Conservation (phyloP, 305 asterid genomes). For the Ajuga reptans region DNA sequence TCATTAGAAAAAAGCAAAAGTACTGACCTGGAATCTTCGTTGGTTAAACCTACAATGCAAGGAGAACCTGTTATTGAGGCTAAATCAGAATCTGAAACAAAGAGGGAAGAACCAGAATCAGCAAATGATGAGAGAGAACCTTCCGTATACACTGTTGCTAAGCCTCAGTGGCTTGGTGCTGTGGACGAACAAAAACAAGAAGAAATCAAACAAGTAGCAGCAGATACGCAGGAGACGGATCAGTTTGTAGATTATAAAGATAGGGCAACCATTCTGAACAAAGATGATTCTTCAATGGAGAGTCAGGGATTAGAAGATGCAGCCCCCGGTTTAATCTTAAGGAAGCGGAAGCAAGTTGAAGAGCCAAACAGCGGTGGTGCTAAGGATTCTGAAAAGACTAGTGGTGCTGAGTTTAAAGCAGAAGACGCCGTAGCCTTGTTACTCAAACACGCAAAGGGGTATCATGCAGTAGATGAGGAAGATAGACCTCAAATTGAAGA, state of each 20-base stretch:
- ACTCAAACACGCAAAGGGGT: conserved; percentile 65
- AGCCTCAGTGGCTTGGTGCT: conserved; percentile 99
- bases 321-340: conserved; percentile 83
- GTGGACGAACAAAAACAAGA: conserved; percentile 45
- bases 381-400: conserved; percentile 37
- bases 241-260: conserved; percentile 82
- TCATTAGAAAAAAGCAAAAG: conserved; percentile 24
- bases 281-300: conserved; percentile 27
- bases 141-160: conserved; percentile 36
- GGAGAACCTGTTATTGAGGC: conserved; percentile 26
- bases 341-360: conserved; percentile 71
- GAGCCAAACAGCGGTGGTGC: conserved; percentile 30
- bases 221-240: conserved; percentile 45
- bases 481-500: conserved; percentile 26
- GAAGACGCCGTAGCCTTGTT: conserved; percentile 87
- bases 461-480: conserved; percentile 40
- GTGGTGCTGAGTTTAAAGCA: conserved; percentile 43
- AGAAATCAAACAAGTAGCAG: conserved; percentile 36
- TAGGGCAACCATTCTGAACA: conserved; percentile 44
- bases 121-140: conserved; percentile 31
- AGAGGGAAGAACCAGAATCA: conserved; percentile 28
- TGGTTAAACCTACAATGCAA: conserved; percentile 22
- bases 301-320: conserved; percentile 61
- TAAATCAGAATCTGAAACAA: conserved; percentile 35
- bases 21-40: conserved; percentile 27